Percentiles rank a stretch among this genome's conserved stretches.
Conservation (phyloP, 1,284 basidiomycete genomes). For the Trametes sp. region DNA sequence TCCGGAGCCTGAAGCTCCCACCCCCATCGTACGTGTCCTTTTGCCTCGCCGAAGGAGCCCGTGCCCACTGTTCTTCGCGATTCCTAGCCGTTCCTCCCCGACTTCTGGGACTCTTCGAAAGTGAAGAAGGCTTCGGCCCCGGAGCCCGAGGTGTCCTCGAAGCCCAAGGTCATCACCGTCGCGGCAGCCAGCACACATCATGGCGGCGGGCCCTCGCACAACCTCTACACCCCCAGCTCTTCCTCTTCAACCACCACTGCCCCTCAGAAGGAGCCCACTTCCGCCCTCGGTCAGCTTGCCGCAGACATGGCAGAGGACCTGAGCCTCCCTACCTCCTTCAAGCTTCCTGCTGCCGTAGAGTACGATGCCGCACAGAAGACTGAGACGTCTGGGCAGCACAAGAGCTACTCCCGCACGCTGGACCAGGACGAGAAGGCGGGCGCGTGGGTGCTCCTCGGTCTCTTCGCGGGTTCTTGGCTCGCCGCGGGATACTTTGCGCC, state of each 20-base stretch:
- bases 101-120: conserved; percentile 71
- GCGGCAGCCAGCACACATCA: conserved; percentile 69
- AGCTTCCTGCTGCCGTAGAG: conserved; percentile 25
- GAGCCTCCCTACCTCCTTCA: conserved; percentile 45
- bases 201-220: conserved; percentile 71
- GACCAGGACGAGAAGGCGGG: conserved; percentile 61
- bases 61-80: conserved; percentile 13
- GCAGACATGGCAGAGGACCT: conserved; percentile 47
- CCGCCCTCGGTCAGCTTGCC: conserved; percentile 23
- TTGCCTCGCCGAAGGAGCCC: neutral
- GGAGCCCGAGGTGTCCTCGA: conserved; percentile 38
- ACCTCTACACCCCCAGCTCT: conserved; percentile 47
- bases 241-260: conserved; percentile 14
- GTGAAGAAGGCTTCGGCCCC: conserved; percentile 43
- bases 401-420: conserved; percentile 51
- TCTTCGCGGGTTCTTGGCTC: conserved; percentile 61
- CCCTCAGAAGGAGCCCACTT: conserved; percentile 13
- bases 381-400: conserved; percentile 40
- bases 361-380: conserved; percentile 37
- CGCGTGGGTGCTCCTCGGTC: conserved; percentile 58
- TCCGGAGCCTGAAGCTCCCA: conserved; percentile 50
- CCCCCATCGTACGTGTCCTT: conserved; percentile 64
- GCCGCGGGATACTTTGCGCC: conserved; percentile 51
- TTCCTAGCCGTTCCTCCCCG: conserved; percentile 72
- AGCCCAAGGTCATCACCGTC: conserved; percentile 78